These are phyloP conservation scores for Yamadazyma taylorii DNA, from an alignment of 1,139 yeast genomes.

Conservation along the genomic window DNA sequence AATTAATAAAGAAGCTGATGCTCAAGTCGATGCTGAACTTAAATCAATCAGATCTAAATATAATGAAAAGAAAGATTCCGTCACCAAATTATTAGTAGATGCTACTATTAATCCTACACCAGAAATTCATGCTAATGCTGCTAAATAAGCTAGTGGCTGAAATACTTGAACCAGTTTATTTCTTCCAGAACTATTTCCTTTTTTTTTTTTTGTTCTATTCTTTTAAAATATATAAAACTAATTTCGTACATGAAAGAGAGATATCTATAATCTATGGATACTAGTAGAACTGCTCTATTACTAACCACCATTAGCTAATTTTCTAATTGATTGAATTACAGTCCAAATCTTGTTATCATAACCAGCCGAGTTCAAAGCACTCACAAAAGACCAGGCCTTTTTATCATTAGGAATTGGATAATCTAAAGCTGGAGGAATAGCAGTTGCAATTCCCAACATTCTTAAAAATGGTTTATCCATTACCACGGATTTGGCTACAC, in stretches of 20 bases:
- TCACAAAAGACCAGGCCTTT: constrained; percentile 86
- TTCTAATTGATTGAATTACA: constrained; percentile 41
- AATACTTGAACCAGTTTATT: constrained; percentile 2
- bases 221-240: not conserved
- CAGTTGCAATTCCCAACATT: constrained; percentile 60
- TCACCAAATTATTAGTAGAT: constrained; percentile 73
- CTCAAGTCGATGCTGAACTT: constrained; percentile 58
- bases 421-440: constrained; percentile 84
- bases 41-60: constrained; percentile 63
- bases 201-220: constrained; percentile 1
- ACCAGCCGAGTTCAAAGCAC: constrained; percentile 81
- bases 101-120: constrained; percentile 82
- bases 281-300: too few relatives aligned
- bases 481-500: constrained; percentile 82
- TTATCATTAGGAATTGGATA: constrained; percentile 83
- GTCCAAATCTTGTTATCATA: constrained; percentile 77
- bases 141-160: constrained; percentile 1
- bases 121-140: constrained; percentile 78
- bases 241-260: not conserved
- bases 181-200: constrained; percentile 3
- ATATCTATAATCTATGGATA: not conserved
- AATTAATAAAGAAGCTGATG: constrained; percentile 73
- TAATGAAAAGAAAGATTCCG: constrained; percentile 60
- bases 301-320: constrained; percentile 39
- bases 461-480: constrained; percentile 75